These are phyloP conservation scores for Striga hermonthica DNA, from an alignment of 305 asterid species.

Conservation along the genomic window DNA sequence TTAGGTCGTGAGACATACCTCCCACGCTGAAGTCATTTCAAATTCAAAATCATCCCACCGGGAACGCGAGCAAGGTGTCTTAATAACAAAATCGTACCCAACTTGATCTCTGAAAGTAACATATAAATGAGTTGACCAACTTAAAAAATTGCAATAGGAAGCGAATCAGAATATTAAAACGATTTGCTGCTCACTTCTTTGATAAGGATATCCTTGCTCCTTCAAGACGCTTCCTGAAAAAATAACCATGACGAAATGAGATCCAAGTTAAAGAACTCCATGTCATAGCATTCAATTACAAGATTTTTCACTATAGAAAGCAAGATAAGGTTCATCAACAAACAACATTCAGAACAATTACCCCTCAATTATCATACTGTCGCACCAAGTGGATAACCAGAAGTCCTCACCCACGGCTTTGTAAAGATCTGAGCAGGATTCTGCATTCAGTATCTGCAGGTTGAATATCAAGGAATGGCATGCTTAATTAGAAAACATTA, in stretches of 20 bases:
- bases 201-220: slow-evolving; percentile 82
- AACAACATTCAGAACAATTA: slow-evolving; percentile 34
- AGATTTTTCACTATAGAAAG: slow-evolving; percentile 19
- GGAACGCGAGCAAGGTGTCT: slow-evolving; percentile 77
- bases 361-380: slow-evolving; percentile 83
- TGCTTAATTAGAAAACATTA: slow-evolving; percentile 21
- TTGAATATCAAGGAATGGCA: slow-evolving; percentile 28
- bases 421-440: slow-evolving; percentile 84
- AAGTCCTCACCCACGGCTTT: slow-evolving; percentile 78
- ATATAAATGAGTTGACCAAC: slow-evolving; percentile 25
- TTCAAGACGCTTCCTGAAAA: slow-evolving; percentile 85
- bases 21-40: slow-evolving; percentile 98
- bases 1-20: slow-evolving; percentile 48
- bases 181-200: slow-evolving; percentile 50
- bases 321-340: slow-evolving; percentile 17
- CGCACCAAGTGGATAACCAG: slow-evolving; percentile 93
- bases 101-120: slow-evolving; percentile 52
- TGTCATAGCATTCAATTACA: slow-evolving; percentile 18
- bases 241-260: slow-evolving; percentile 30
- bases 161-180: slow-evolving; percentile 10
- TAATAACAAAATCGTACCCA: slow-evolving; percentile 75
- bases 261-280: slow-evolving; percentile 23
- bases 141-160: slow-evolving; percentile 7
- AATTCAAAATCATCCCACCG: slow-evolving; percentile 89
- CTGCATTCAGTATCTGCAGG: slow-evolving; percentile 76